Evolutionary conservation across 2,329 filamentous ascomycete species (phyloP).

Genomic region (Colletotrichum truncatum): DNA sequence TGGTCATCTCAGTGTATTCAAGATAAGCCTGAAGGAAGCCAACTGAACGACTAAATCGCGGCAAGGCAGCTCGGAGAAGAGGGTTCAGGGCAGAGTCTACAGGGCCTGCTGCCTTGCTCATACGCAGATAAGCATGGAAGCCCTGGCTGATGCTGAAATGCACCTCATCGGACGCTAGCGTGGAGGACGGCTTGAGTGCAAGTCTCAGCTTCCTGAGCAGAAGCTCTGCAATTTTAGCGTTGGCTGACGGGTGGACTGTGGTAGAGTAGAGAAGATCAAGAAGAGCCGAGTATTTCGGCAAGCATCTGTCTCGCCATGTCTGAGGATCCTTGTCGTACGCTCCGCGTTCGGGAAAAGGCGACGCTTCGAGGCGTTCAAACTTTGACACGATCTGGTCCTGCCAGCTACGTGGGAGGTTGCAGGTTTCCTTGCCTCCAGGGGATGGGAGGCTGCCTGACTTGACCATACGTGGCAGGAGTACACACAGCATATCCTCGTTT

Average conservation of each 20-base stretch:
- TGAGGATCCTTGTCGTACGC: conserved; percentile 70
- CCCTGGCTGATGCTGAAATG: conserved; percentile 80
- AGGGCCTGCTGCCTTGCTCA: conserved; percentile 67
- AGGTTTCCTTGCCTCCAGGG: conserved; percentile 60
- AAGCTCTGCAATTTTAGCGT: conserved; percentile 71
- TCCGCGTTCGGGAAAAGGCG: conserved; percentile 71
- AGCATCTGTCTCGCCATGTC: conserved; percentile 69
- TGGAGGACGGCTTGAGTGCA: conserved; percentile 68
- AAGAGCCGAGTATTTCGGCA: conserved; percentile 75
- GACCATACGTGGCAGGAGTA: conserved; percentile 74
- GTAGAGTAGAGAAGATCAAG: conserved; percentile 70
- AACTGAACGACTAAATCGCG: conserved; percentile 70
- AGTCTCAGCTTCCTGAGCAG: conserved; percentile 73
- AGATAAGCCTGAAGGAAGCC: conserved; percentile 73
- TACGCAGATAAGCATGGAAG: conserved; percentile 76
- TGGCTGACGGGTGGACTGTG: conserved; percentile 71
- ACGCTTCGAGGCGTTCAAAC: conserved; percentile 72
- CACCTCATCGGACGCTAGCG: conserved; percentile 69
- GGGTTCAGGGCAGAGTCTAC: conserved; percentile 71
- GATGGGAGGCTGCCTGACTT: conserved; percentile 63
- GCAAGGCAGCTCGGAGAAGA: conserved; percentile 71
- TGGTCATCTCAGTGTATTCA: conserved; percentile 58
- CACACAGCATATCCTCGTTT: conserved; percentile 75
- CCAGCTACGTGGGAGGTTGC: conserved; percentile 72
- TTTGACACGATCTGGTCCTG: conserved; percentile 77